Evolutionary conservation across 163 green algal species (phyloP), one percentile per base, ranked within the genome.

Genomic region (Trebouxiophyceae sp.): DNA sequence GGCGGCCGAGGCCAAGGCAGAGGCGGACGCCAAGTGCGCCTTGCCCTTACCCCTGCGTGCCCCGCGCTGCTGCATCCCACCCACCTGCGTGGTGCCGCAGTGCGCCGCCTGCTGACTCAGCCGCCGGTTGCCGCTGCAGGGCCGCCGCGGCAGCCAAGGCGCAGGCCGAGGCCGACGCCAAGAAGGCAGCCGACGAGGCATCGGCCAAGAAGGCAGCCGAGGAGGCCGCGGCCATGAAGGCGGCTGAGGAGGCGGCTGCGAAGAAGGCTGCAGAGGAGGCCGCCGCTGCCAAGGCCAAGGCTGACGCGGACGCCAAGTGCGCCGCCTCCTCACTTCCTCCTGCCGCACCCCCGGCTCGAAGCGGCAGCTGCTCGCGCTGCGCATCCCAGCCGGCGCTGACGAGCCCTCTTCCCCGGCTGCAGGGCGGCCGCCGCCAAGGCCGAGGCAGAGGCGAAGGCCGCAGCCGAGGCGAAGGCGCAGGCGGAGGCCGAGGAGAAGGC

Each of bases 281-380:
- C 5, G 29, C 57, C 24, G 24, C 60, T 57, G 60, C 60, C 22
- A 60, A 50, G 47, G 57, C 29, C 0, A 54, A 58, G 30, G 27
- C 54, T 22, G 46, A 50, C 23, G 32, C 67, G 7, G 58, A 57
- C 5, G 33, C 12, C 3, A 55, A 61, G 61, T 33, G 19, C 59
- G 34, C 44, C 31, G 32, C 54, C 33, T 34, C 60, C 56, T n/a
- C n/a, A n/a, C n/a, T n/a, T n/a, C n/a, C n/a, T n/a, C n/a, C n/a
- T n/a, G n/a, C n/a, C n/a, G n/a, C n/a, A n/a, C n/a, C n/a, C n/a
- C n/a, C n/a, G n/a, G n/a, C n/a, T n/a, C n/a, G n/a, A 63, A 59
- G 55, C 30, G 8, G 54, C 55, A 60, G 39, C 34, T 34, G 33
- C 56, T 60, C 23, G 57, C 70, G 32, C 45, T 67, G 5, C 58